Conservation (phyloP, 1,284 basidiomycete genomes). For the Coniferiporia weirii region DNA sequence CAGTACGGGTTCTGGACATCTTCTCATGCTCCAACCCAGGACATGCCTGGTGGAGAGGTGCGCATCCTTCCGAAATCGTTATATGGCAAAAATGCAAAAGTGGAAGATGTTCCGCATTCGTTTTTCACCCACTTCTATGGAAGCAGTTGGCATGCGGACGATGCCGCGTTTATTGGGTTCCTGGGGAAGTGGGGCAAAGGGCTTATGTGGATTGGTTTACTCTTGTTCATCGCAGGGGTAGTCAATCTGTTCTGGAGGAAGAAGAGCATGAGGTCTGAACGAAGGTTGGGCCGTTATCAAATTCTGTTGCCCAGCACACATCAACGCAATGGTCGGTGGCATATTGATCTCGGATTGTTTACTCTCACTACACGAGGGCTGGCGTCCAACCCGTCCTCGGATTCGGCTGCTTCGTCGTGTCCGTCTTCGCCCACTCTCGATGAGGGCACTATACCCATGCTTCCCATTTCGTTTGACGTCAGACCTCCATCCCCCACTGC, state of each 20-base stretch:
- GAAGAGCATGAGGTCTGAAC: slow-evolving; percentile 45
- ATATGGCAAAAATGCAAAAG: slow-evolving; percentile 94
- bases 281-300: slow-evolving; percentile 65
- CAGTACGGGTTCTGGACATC: slow-evolving; percentile 82
- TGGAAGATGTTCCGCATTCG: slow-evolving; percentile 79
- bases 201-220: slow-evolving; percentile 77
- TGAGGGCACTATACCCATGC: slow-evolving; percentile 48
- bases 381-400: slow-evolving; percentile 42
- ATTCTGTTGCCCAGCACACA: slow-evolving; percentile 68
- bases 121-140: slow-evolving; percentile 97
- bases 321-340: slow-evolving; percentile 63
- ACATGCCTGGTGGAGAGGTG: slow-evolving; percentile 57
- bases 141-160: slow-evolving; percentile 94
- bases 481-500: slow-evolving; percentile 49
- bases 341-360: slow-evolving; percentile 62
- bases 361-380: slow-evolving; percentile 34
- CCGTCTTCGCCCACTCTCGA: slow-evolving; percentile 40
- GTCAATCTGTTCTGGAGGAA: slow-evolving; percentile 52
- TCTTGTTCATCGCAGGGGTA: slow-evolving; percentile 65
- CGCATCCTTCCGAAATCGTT: slow-evolving; percentile 90
- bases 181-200: slow-evolving; percentile 81
- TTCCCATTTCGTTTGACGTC: slow-evolving; percentile 59
- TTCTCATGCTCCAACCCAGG: slow-evolving; percentile 57
- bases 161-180: slow-evolving; percentile 90
- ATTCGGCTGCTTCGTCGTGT: slow-evolving; percentile 42